These are phyloP conservation scores for Yamadazyma paraphyllophila DNA, from an alignment of 805 yeast species.

Conservation along the genomic window DNA sequence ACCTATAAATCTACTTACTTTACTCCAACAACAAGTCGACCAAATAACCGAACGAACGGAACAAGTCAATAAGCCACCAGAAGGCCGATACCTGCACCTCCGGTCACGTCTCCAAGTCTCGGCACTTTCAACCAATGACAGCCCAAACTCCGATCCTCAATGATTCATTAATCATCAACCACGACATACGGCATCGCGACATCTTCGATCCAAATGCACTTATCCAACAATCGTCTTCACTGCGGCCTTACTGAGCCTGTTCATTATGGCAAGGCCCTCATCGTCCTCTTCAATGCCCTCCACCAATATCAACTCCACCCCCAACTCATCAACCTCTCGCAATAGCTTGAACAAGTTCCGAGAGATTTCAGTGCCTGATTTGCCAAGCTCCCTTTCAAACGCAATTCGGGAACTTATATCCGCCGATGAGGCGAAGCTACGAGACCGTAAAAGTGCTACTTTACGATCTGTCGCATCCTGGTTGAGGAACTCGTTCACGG, in stretches of 20 bases:
- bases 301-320: conserved; percentile 71
- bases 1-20: no score
- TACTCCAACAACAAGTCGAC: no score
- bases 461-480: conserved; percentile 19
- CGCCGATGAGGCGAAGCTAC: conserved; percentile 27
- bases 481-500: conserved; percentile 25
- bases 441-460: conserved; percentile 53
- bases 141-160: no score
- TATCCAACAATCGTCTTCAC: conserved; percentile 34
- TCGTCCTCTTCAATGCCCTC: conserved; percentile 75
- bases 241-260: conserved; percentile 84
- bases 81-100: no score
- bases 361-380: conserved; percentile 60
- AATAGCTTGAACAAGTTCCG: conserved; percentile 69
- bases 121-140: no score
- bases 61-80: no score
- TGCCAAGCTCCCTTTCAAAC: conserved; percentile 42
- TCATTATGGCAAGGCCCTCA: conserved; percentile 95
- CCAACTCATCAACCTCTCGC: conserved; percentile 70
- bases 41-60: no score
- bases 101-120: no score
- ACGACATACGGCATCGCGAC: no score
- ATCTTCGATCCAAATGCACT: no score
- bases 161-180: conserved; percentile 1
- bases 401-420: conserved; percentile 16